Evolutionary conservation across 2,329 filamentous ascomycete species (phyloP).

Genomic region (Beauveria scarabaeidicola): DNA sequence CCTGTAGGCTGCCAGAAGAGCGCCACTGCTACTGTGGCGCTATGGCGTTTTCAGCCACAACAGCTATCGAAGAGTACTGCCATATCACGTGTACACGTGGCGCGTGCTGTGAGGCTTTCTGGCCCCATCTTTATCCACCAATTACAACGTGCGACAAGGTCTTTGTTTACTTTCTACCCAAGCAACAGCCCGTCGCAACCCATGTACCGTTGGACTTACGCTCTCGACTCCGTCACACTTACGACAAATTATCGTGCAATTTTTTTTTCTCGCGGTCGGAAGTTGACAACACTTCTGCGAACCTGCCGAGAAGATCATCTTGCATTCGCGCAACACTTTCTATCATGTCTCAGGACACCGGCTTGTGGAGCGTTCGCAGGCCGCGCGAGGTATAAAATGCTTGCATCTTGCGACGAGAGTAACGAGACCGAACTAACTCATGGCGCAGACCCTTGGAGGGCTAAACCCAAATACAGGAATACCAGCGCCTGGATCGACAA

Average conservation of each 20-base stretch:
- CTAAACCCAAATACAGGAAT: conserved; percentile 78
- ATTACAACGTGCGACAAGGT: conserved; percentile 10
- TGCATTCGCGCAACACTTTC: background rate
- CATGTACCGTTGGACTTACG: conserved; percentile 7
- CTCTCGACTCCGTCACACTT: conserved; percentile 12
- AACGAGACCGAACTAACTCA: conserved; percentile 10
- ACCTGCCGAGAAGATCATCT: background rate
- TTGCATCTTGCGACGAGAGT: background rate
- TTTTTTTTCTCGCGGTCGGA: background rate
- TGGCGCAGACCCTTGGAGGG: conserved; percentile 67
- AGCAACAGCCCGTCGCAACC: conserved; percentile 24
- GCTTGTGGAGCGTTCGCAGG: conserved; percentile 84
- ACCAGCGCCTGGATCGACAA: conserved; percentile 82
- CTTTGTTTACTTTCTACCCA: conserved; percentile 36
- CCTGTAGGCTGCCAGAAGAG: no score
- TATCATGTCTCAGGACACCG: conserved; percentile 76
- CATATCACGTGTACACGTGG: conserved; percentile 20
- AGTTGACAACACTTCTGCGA: conserved; percentile 12
- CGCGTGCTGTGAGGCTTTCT: background rate
- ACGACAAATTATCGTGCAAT: conserved; percentile 3
- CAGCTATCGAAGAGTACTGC: background rate
- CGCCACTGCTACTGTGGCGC: no score
- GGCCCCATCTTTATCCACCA: background rate
- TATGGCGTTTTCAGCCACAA: no score
- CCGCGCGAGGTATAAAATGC: conserved; percentile 64